Evolutionary conservation across 495 filamentous ascomycete species (phyloP).

Genomic region (Aspergillus cristatus): DNA sequence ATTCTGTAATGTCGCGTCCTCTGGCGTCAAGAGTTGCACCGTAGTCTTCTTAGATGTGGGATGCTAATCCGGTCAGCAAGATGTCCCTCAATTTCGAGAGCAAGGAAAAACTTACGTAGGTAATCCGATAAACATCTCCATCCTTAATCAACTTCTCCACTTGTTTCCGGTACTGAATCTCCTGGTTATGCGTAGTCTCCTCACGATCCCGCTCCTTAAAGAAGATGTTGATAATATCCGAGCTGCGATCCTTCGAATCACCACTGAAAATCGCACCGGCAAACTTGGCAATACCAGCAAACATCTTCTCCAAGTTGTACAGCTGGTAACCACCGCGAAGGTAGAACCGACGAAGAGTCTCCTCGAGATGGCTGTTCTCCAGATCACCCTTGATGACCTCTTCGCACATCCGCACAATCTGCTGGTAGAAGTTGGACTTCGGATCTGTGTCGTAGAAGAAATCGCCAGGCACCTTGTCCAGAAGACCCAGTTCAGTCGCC

Average conservation of each 20-base stretch:
- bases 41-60: constrained; percentile 49
- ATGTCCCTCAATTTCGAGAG: background rate
- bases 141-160: constrained; percentile 82
- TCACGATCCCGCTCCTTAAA: constrained; percentile 70
- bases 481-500: constrained; percentile 67
- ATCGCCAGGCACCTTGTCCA: constrained; percentile 68
- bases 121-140: constrained; percentile 78
- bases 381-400: constrained; percentile 63
- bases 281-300: constrained; percentile 65
- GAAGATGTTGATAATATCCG: constrained; percentile 75
- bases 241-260: constrained; percentile 85
- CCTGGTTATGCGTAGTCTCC: constrained; percentile 72
- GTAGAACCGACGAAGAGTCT: constrained; percentile 81
- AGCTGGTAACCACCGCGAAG: constrained; percentile 80
- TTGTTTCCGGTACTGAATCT: constrained; percentile 78
- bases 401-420: constrained; percentile 59
- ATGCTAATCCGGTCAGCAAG: constrained; percentile 30
- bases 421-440: constrained; percentile 58
- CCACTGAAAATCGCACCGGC: constrained; percentile 63
- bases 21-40: constrained; percentile 64
- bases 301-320: constrained; percentile 80
- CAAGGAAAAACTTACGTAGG: constrained; percentile 64
- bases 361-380: constrained; percentile 74
- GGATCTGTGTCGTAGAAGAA: constrained; percentile 62
- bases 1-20: constrained; percentile 70